These are phyloP conservation scores for Taphrina wiesneri DNA, from an alignment of 1,139 yeast species.

Conservation along the genomic window DNA sequence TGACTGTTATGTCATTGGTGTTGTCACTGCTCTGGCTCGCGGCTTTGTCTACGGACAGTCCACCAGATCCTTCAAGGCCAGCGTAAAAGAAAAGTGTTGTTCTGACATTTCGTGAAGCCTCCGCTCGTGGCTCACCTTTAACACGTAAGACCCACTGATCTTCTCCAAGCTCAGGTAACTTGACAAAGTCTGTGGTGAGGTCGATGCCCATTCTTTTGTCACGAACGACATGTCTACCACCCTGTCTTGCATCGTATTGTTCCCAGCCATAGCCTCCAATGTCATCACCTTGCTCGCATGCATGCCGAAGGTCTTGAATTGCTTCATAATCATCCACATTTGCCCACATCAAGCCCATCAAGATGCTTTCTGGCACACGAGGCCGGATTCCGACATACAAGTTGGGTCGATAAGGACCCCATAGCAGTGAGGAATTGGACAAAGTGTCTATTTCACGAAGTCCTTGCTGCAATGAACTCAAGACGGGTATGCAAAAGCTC, in stretches of 20 bases:
- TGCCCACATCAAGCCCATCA: slow-evolving; percentile 90
- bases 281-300: slow-evolving; percentile 72
- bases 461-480: not conserved
- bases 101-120: slow-evolving; percentile 12
- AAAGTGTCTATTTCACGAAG: not conserved
- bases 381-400: slow-evolving; percentile 86
- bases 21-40: slow-evolving; percentile 42
- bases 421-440: slow-evolving; percentile 49
- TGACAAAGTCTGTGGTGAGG: slow-evolving; percentile 72
- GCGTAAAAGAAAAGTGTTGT: slow-evolving; percentile 76
- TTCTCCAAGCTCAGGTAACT: slow-evolving; percentile 67
- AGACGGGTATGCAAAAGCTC: not conserved
- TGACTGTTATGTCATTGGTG: slow-evolving; percentile 43
- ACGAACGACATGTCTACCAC: slow-evolving; percentile 75
- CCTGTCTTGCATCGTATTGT: slow-evolving; percentile 78
- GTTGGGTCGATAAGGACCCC: slow-evolving; percentile 95
- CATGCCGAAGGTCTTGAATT: slow-evolving; percentile 64
- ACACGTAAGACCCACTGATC: slow-evolving; percentile 40
- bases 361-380: slow-evolving; percentile 68
- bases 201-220: slow-evolving; percentile 67
- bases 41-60: slow-evolving; percentile 43
- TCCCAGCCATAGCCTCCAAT: slow-evolving; percentile 83
- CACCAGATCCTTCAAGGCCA: slow-evolving; percentile 63
- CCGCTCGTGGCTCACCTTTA: slow-evolving; percentile 38
- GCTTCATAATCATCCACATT: slow-evolving; percentile 63